phyloP scores from a whole-genome alignment of 1,139 yeast genomes.

The Yamadazyma mexicana region DNA sequence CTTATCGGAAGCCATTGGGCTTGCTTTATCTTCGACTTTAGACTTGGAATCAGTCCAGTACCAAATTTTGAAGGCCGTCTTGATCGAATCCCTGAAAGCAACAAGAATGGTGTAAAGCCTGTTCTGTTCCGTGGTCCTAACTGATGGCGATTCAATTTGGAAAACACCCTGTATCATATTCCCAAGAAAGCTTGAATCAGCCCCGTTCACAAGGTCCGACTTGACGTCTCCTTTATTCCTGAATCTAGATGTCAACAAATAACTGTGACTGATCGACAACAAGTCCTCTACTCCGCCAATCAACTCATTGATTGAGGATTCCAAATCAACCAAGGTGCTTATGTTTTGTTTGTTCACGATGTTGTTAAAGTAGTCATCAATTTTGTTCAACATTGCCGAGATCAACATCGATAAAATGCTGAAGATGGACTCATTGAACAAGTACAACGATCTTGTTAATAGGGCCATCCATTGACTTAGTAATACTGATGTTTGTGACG shows the following conservation, averaged over 20 bases:
- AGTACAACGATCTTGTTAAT: conserved; percentile 43
- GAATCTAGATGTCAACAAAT: conserved; percentile 38
- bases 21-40: conserved; percentile 12
- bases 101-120: conserved; percentile 56
- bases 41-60: conserved; percentile 63
- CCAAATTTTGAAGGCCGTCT: conserved; percentile 66
- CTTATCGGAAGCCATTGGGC: conserved; percentile 25
- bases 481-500: conserved; percentile 35
- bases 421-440: conserved; percentile 52
- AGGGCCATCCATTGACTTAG: conserved; percentile 50
- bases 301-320: conserved; percentile 50
- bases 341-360: conserved; percentile 15
- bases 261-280: conserved; percentile 62
- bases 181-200: conserved; percentile 57
- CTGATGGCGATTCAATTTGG: conserved; percentile 69
- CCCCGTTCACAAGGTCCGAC: conserved; percentile 16
- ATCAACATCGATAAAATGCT: conserved; percentile 51
- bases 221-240: conserved; percentile 19
- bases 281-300: conserved; percentile 69
- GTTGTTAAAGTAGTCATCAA: conserved; percentile 34
- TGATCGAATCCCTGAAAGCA: conserved; percentile 63
- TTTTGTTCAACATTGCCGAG: conserved; percentile 49
- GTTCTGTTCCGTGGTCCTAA: conserved; percentile 53
- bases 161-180: conserved; percentile 86
- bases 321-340: conserved; percentile 33